A percentile compares a stretch with the other conserved stretches of the same genome.
Evolutionary conservation across 73 alveolate genomes (phyloP).

Genomic region (Paramecium pentaurelia): DNA sequence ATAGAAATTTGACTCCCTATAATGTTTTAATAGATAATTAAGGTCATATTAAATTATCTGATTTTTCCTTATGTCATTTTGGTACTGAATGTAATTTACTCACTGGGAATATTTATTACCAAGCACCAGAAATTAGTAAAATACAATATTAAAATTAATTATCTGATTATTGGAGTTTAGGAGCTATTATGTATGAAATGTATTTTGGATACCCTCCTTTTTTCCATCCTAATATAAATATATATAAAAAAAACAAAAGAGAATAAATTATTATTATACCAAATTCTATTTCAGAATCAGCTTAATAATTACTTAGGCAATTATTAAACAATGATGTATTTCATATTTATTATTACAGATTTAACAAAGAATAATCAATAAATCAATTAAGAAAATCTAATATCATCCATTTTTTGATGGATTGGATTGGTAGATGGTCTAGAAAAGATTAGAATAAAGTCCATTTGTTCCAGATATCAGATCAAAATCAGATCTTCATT

Average conservation of each 20-base stretch:
- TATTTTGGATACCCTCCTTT: constrained; percentile 87
- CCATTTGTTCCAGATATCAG: background rate
- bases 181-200: constrained; percentile 85
- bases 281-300: background rate
- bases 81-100: background rate
- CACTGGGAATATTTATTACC: constrained; percentile 15
- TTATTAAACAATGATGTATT: background rate
- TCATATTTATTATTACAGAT: background rate
- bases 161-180: constrained; percentile 63
- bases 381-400: background rate
- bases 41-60: constrained; percentile 49
- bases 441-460: background rate
- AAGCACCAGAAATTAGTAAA: constrained; percentile 71
- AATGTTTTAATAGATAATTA: constrained; percentile 11
- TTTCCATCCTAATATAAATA: background rate
- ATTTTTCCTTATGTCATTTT: constrained; percentile 28
- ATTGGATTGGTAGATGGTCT: background rate
- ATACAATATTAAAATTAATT: constrained; percentile 3
- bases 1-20: constrained; percentile 47
- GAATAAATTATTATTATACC: background rate
- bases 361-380: background rate
- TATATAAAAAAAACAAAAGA: background rate
- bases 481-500: background rate
- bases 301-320: background rate
- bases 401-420: background rate